These are phyloP conservation scores for Catharanthus roseus DNA, from an alignment of 257 asterid species.

Conservation along the genomic window DNA sequence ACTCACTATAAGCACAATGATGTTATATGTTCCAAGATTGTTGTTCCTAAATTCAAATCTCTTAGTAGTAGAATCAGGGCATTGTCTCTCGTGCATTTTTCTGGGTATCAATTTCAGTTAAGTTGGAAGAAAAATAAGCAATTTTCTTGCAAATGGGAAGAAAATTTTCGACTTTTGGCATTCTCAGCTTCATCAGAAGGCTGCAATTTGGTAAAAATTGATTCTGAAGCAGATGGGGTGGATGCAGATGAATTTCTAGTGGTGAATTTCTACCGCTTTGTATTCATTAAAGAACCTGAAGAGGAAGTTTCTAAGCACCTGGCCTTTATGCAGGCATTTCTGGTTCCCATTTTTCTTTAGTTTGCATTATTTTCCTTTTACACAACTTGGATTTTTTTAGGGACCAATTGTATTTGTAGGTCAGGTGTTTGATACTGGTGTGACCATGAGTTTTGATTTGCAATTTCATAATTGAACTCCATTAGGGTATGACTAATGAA, in stretches of 20 bases:
- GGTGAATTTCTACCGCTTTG: slow-evolving; percentile 78
- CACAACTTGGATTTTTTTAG: not conserved
- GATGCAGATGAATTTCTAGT: slow-evolving; percentile 56
- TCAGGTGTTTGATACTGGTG: not conserved
- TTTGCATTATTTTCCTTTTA: not conserved
- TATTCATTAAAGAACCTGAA: slow-evolving; percentile 56
- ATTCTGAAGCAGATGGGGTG: slow-evolving; percentile 27
- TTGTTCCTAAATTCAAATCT: not conserved
- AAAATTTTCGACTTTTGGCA: slow-evolving; percentile 32
- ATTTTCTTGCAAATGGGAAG: slow-evolving; percentile 19
- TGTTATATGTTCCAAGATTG: not conserved
- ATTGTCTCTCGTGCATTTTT: slow-evolving; percentile 15
- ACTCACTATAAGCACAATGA: not conserved
- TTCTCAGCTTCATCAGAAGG: slow-evolving; percentile 34
- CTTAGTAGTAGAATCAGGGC: slow-evolving; percentile 15
- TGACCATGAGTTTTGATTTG: not conserved
- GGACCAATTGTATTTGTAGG: not conserved
- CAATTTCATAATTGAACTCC: not conserved
- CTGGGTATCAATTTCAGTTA: slow-evolving; percentile 13
- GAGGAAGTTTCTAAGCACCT: slow-evolving; percentile 67
- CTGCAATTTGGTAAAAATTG: slow-evolving; percentile 30
- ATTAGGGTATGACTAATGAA: not conserved
- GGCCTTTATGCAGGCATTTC: slow-evolving; percentile 66
- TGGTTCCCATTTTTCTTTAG: not conserved
- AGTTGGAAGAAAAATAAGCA: slow-evolving; percentile 1